Percentiles rank a stretch among this genome's conserved stretches.
Conservation (phyloP, 139 green algal species). For the Picocystis salinarum region DNA sequence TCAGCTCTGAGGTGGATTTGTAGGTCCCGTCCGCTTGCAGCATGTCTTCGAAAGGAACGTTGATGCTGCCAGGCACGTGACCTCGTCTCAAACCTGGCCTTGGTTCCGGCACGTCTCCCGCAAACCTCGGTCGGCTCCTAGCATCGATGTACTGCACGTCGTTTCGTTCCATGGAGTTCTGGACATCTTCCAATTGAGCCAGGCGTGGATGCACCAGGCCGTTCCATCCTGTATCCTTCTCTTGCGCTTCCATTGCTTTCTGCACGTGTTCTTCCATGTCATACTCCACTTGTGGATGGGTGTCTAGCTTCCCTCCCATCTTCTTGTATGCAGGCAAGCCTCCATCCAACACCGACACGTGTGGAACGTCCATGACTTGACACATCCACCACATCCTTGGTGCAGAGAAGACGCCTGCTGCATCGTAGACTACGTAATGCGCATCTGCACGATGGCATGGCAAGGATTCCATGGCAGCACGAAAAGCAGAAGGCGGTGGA, state of each 20-base stretch:
- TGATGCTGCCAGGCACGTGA: slow-evolving; percentile 64
- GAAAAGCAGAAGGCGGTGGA: slow-evolving; percentile 39
- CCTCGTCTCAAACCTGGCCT: slow-evolving; percentile 45
- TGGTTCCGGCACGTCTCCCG: slow-evolving; percentile 34
- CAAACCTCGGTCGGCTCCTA: slow-evolving; percentile 39
- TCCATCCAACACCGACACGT: slow-evolving; percentile 72
- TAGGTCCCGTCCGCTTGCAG: slow-evolving; percentile 18
- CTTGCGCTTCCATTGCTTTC: too few relatives aligned
- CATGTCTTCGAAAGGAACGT: slow-evolving; percentile 57
- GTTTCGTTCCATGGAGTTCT: too few relatives aligned
- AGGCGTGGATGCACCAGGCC: too few relatives aligned
- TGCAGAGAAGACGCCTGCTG: slow-evolving; percentile 61
- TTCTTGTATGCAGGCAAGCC: slow-evolving; percentile 61
- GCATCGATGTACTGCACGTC: too few relatives aligned
- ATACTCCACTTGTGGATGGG: too few relatives aligned
- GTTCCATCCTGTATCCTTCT: too few relatives aligned
- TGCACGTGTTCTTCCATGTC: too few relatives aligned
- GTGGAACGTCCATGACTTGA: slow-evolving; percentile 11
- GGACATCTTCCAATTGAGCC: too few relatives aligned
- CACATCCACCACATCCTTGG: slow-evolving; percentile 84
- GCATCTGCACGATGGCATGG: too few relatives aligned
- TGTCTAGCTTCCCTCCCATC: slow-evolving; percentile 23
- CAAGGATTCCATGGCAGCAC: slow-evolving; percentile 54
- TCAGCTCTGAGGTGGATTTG: slow-evolving; percentile 32
- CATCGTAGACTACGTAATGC: slow-evolving; percentile 80